Evolutionary conservation across 768 basidiomycete genomes (phyloP).

Genomic region (Leccinum rimulosum): DNA sequence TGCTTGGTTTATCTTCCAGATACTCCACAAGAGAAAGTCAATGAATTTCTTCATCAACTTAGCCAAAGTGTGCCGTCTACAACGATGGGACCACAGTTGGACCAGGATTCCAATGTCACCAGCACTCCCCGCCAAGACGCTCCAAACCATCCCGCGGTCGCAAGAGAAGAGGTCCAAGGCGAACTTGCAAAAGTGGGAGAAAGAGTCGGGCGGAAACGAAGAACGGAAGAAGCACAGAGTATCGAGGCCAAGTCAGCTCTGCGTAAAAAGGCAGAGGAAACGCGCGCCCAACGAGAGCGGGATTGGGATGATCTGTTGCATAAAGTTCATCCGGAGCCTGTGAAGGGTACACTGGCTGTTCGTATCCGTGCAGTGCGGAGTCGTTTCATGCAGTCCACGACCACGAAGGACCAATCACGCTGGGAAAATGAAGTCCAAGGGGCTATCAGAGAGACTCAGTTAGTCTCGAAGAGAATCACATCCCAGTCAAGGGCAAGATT

Average conservation of each 20-base stretch:
- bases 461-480: slow-evolving; percentile 45
- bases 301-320: slow-evolving; percentile 64
- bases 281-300: slow-evolving; percentile 52
- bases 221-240: slow-evolving; percentile 30
- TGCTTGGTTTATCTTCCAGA: slow-evolving; percentile 67
- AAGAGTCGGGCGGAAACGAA: slow-evolving; percentile 33
- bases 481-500: slow-evolving; percentile 31
- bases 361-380: slow-evolving; percentile 54
- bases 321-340: slow-evolving; percentile 51
- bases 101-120: slow-evolving; percentile 49
- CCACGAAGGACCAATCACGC: slow-evolving; percentile 44
- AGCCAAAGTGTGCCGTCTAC: slow-evolving; percentile 37
- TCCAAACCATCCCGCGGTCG: slow-evolving; percentile 41
- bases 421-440: slow-evolving; percentile 64
- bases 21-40: slow-evolving; percentile 49
- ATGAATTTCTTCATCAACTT: slow-evolving; percentile 55
- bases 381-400: slow-evolving; percentile 59
- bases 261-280: slow-evolving; percentile 64
- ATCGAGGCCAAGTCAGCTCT: slow-evolving; percentile 51
- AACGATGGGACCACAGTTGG: slow-evolving; percentile 35
- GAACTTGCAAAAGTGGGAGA: slow-evolving; percentile 44
- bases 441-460: slow-evolving; percentile 54
- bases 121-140: slow-evolving; percentile 56
- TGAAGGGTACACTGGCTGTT: slow-evolving; percentile 45
- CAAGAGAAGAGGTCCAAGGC: slow-evolving; percentile 37